phyloP scores from a whole-genome alignment of 495 filamentous ascomycete species.

The Lentithecium fluviatile region DNA sequence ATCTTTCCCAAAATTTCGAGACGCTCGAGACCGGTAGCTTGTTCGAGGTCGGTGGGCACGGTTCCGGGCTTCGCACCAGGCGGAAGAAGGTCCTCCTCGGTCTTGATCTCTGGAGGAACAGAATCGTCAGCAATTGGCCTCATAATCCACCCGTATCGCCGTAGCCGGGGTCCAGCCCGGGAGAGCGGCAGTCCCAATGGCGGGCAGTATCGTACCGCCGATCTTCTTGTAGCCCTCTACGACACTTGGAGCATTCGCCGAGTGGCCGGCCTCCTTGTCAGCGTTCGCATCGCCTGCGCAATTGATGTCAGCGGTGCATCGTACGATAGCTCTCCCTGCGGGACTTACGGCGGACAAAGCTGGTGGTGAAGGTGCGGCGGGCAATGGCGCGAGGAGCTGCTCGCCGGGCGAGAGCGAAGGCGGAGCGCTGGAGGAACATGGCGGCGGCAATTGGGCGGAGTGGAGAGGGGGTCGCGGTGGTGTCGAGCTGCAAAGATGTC shows the following conservation, averaged over 20 bases:
- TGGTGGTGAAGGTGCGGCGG: slow-evolving; percentile 58
- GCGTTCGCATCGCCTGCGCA: slow-evolving; percentile 33
- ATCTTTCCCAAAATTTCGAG: slow-evolving; percentile 99
- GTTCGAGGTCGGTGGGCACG: slow-evolving; percentile 88
- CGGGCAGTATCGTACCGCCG: slow-evolving; percentile 32
- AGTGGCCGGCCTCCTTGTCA: slow-evolving; percentile 16
- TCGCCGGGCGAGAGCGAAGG: slow-evolving; percentile 68
- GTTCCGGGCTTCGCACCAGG: slow-evolving; percentile 79
- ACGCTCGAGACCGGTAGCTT: slow-evolving; percentile 95
- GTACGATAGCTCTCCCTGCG: slow-evolving; percentile 27
- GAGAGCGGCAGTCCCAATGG: background rate
- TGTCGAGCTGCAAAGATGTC: slow-evolving; percentile 10
- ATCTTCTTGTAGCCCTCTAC: slow-evolving; percentile 39
- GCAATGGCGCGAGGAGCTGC: slow-evolving; percentile 60
- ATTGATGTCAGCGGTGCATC: slow-evolving; percentile 26
- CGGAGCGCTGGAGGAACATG: slow-evolving; percentile 86
- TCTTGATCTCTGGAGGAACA: slow-evolving; percentile 69
- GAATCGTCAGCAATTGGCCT: slow-evolving; percentile 1
- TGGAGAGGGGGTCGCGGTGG: slow-evolving; percentile 16
- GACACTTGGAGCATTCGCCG: slow-evolving; percentile 28
- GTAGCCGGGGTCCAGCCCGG: background rate
- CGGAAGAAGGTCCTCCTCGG: slow-evolving; percentile 73
- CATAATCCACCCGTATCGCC: background rate
- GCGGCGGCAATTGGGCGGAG: slow-evolving; percentile 38
- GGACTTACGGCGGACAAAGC: slow-evolving; percentile 59